Base-by-base conservation (phyloP, 768 basidiomycete species). In the Hygrocybe punicea region DNA sequence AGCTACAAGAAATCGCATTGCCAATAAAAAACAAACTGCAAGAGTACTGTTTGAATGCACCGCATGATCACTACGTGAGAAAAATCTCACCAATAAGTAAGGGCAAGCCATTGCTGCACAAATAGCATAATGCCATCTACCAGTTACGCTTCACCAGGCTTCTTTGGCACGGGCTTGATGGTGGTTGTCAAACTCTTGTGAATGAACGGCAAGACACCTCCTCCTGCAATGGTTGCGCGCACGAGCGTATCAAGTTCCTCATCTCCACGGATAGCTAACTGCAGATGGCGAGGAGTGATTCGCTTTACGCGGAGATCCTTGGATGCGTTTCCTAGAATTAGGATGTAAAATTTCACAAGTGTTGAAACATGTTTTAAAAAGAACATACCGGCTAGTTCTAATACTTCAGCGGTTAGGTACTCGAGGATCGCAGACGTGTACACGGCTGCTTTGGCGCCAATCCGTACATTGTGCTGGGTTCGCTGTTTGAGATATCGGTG, bases 271-370 rank as follows among this genome's bases (percentile, higher is more conserved):
- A 98, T 98, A 24, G 95, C 95, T 25, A 97, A 84, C 71, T 97
- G 95, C 61, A 98, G 73, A 75, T 98, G 95, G 63, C 95, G 87
- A 16, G 95, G 95, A 0, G 93, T 96, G 69, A 98, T 95, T 72
- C 95, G 92, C 73, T 97, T 98, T 47, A 96, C 93, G 50, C 89
- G 84, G n/a, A 97, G 82, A 76, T 98, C 95, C 68, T 97, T 96
- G 2, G 94, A 96, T 25, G 95, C 95, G 71, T 98, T 98, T 21
- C 95, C 94, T 95, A 58, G 14, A 40, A 13, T 23, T 3, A 34
- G 42, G 17, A 11, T 13, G 19, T 39, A 9, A 53, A 44, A 37
- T 23, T 23, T 40, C 17, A 52, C 5, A 24, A 56, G 19, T 6
- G 25, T 33, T 34, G 6, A 25, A 16, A 33, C 16, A 47, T 47